These are phyloP conservation scores for Talaromyces sp. DNA, from an alignment of 2,329 filamentous ascomycete genomes.

Conservation along the genomic window DNA sequence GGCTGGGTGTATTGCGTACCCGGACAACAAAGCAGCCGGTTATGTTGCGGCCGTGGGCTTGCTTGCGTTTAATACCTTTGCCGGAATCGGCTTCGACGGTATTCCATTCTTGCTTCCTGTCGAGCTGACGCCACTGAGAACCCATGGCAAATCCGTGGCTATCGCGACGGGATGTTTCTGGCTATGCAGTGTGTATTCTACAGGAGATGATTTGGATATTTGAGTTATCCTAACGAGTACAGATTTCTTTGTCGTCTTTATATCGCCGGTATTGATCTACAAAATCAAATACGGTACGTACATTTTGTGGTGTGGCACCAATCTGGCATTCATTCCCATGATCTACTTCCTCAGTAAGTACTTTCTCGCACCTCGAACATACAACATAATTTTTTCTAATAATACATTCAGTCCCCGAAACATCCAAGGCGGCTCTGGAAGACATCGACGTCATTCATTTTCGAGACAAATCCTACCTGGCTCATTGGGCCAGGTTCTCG, in stretches of 20 bases:
- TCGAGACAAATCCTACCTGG: background rate
- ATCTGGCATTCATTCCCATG: conserved; percentile 3
- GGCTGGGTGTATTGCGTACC: conserved; percentile 1
- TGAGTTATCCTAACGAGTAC: background rate
- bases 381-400: background rate
- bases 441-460: conserved; percentile 2
- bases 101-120: background rate
- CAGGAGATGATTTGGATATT: background rate
- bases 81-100: background rate
- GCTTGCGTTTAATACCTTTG: conserved; percentile 7
- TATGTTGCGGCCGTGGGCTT: conserved; percentile 1
- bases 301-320: conserved; percentile 3
- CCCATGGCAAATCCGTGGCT: background rate
- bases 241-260: conserved; percentile 6
- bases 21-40: conserved; percentile 2
- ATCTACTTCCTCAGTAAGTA: conserved; percentile 6
- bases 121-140: background rate
- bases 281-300: conserved; percentile 6
- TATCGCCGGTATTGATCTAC: conserved; percentile 4
- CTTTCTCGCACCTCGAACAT: background rate
- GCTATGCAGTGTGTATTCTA: background rate
- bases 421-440: conserved; percentile 3
- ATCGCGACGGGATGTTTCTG: background rate
- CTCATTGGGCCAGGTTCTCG: background rate
- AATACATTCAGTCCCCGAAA: conserved; percentile 4